Conservation (phyloP, 2,329 filamentous ascomycete species). For the Aspergillus awamori region DNA sequence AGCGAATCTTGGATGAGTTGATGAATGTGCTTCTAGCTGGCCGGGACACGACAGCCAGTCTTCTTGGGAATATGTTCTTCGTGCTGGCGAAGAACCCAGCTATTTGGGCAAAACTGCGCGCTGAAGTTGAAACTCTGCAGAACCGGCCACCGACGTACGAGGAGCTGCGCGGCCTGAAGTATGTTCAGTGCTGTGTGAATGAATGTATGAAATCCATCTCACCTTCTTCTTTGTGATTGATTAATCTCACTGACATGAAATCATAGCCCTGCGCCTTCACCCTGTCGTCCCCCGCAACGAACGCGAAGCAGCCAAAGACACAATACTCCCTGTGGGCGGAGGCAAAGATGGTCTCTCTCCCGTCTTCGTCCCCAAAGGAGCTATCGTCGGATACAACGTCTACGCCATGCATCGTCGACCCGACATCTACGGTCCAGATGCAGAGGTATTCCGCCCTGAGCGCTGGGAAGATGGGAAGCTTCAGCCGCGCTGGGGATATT, state of each 20-base stretch:
- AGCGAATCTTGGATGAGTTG: too few relatives aligned
- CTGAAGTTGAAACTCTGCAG: background rate
- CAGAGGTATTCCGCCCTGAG: slow-evolving; percentile 50
- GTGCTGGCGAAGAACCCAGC: too few relatives aligned
- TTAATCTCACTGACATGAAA: background rate
- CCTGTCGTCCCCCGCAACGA: slow-evolving; percentile 77
- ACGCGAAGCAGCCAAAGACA: slow-evolving; percentile 67
- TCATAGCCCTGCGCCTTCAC: slow-evolving; percentile 64
- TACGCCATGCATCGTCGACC: slow-evolving; percentile 48
- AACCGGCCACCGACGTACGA: background rate
- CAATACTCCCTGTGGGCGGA: slow-evolving; percentile 67
- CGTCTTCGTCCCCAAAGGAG: slow-evolving; percentile 49
- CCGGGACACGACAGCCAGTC: too few relatives aligned
- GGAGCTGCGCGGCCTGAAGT: background rate
- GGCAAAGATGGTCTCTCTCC: slow-evolving; percentile 45
- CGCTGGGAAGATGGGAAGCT: slow-evolving; percentile 44
- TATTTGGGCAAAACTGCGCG: background rate
- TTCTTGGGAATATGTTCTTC: too few relatives aligned
- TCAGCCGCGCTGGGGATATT: slow-evolving; percentile 51
- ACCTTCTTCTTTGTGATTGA: background rate
- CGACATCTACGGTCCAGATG: slow-evolving; percentile 33
- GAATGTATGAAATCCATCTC: background rate
- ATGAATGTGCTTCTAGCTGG: too few relatives aligned
- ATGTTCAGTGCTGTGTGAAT: background rate
- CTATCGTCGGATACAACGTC: slow-evolving; percentile 49